phyloP scores from a whole-genome alignment of 2,329 filamentous ascomycete species.

The Sporothrix brunneoviolacea region DNA sequence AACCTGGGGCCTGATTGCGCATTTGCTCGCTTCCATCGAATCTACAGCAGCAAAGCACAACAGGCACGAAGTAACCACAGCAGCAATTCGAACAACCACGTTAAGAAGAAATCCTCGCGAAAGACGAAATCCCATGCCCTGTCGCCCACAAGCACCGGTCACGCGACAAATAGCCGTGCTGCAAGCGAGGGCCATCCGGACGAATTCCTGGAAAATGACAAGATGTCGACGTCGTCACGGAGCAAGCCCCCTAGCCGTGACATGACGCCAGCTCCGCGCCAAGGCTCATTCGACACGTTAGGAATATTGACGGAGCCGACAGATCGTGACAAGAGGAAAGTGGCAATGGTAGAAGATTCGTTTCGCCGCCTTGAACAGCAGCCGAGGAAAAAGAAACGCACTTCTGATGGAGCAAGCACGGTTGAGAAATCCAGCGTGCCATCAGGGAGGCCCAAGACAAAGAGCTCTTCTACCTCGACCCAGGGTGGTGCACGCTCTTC shows the following conservation, averaged over 20 bases:
- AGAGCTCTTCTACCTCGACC: slow-evolving; percentile 14
- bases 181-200: slow-evolving; percentile 56
- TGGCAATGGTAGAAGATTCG: slow-evolving; percentile 58
- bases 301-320: slow-evolving; percentile 58
- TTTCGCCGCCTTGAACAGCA: slow-evolving; percentile 58
- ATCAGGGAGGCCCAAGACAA: slow-evolving; percentile 23
- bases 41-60: slow-evolving; percentile 44
- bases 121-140: slow-evolving; percentile 50
- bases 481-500: slow-evolving; percentile 1
- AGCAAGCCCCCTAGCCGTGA: slow-evolving; percentile 64
- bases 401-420: slow-evolving; percentile 44
- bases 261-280: slow-evolving; percentile 49
- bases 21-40: slow-evolving; percentile 56
- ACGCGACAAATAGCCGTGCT: slow-evolving; percentile 57
- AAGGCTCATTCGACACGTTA: slow-evolving; percentile 53
- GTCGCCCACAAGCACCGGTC: slow-evolving; percentile 56
- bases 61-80: slow-evolving; percentile 1
- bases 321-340: slow-evolving; percentile 60
- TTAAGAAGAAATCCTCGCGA: slow-evolving; percentile 43
- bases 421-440: slow-evolving; percentile 11
- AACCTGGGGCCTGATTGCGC: slow-evolving; percentile 56
- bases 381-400: slow-evolving; percentile 51
- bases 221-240: slow-evolving; percentile 43
- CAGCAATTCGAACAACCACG: neutral
- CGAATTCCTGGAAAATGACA: slow-evolving; percentile 48